Evolutionary conservation across 257 asterid genomes (phyloP).

Genomic region (Gentiana macrophylla): DNA sequence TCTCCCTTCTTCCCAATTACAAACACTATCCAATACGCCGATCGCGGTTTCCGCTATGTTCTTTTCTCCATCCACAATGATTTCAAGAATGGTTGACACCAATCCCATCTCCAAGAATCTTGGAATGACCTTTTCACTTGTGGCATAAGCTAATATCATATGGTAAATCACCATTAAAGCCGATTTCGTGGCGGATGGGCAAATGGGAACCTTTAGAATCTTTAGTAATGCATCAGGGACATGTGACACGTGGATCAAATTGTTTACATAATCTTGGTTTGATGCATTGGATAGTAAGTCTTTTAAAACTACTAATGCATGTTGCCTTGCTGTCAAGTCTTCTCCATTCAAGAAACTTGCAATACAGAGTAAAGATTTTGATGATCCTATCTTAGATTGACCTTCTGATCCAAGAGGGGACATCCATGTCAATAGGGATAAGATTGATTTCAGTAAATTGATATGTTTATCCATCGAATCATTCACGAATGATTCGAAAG

Average conservation of each 20-base stretch:
- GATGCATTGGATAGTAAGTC: constrained; percentile 22
- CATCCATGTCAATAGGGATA: constrained; percentile 53
- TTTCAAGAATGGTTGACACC: constrained; percentile 40
- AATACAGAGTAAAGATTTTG: constrained; percentile 39
- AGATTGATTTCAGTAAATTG: constrained; percentile 26
- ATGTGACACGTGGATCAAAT: constrained; percentile 25
- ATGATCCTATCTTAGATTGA: constrained; percentile 30
- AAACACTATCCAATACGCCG: constrained; percentile 38
- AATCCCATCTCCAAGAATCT: constrained; percentile 41
- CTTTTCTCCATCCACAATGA: constrained; percentile 55
- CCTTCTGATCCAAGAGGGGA: constrained; percentile 38
- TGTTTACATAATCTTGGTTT: constrained; percentile 16
- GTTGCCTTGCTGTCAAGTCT: constrained; percentile 41
- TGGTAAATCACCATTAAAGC: constrained; percentile 35
- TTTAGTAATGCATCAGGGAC: constrained; percentile 32
- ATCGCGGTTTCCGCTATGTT: constrained; percentile 41
- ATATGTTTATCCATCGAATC: constrained; percentile 15
- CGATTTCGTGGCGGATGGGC: constrained; percentile 54
- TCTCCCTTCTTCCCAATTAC: constrained; percentile 38
- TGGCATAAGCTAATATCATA: constrained; percentile 14
- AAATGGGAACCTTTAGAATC: constrained; percentile 38
- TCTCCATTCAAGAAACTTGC: constrained; percentile 34
- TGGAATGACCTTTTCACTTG: constrained; percentile 6
- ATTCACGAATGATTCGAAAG: constrained; percentile 38
- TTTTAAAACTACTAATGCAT: constrained; percentile 33